These are phyloP conservation scores for Haematococcus sp. DNA, from an alignment of 139 green algal species.

Conservation along the genomic window DNA sequence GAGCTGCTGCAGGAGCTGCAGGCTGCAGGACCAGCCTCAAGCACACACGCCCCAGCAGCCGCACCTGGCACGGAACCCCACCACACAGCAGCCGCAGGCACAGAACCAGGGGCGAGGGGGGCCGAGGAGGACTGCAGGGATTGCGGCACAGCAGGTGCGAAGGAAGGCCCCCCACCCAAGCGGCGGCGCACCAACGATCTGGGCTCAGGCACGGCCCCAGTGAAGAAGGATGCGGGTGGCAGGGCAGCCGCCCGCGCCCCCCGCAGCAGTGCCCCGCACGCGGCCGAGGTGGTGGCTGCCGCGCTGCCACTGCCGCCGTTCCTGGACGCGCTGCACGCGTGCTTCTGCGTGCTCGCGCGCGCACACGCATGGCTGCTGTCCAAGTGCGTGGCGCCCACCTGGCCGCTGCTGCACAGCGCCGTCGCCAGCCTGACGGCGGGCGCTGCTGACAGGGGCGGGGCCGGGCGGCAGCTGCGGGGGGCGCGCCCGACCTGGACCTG, in stretches of 20 bases:
- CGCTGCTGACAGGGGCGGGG: background rate
- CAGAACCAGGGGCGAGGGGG: background rate
- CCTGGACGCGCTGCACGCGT: background rate
- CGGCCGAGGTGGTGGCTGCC: background rate
- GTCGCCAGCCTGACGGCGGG: background rate
- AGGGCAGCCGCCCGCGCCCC: background rate
- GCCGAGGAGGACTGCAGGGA: no score
- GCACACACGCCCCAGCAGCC: background rate
- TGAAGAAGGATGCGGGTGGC: background rate
- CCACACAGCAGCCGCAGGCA: background rate
- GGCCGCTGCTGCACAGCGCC: background rate
- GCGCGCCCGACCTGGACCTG: background rate
- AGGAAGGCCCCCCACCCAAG: background rate
- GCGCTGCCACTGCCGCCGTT: background rate
- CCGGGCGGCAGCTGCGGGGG: background rate
- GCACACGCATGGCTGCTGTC: background rate
- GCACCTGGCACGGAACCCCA: background rate
- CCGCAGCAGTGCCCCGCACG: background rate
- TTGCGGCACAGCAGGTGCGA: no score
- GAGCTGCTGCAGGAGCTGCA: slow-evolving; percentile 2
- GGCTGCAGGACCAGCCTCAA: background rate
- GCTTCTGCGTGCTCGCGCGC: background rate
- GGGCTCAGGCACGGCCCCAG: background rate
- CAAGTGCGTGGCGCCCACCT: background rate
- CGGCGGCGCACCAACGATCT: background rate